Conservation (phyloP, 2,329 filamentous ascomycete genomes). For the Talaromyces atroroseus region DNA sequence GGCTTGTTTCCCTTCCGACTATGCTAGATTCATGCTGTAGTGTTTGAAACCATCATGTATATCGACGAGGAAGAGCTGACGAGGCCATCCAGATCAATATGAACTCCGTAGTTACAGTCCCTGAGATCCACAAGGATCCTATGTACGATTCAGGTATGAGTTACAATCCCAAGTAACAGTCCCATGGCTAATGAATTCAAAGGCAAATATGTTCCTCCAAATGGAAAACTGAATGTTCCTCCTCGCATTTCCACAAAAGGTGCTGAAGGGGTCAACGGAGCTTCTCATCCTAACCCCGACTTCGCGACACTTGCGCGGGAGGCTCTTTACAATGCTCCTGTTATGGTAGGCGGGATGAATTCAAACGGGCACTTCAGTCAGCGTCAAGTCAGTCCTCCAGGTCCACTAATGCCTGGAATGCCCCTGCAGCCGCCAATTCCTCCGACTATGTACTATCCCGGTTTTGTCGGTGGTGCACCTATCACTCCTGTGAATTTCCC, state of each 20-base stretch:
- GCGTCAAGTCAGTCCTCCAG: conserved; percentile 24
- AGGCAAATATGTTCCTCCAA: conserved; percentile 13
- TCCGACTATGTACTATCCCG: conserved; percentile 36
- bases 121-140: conserved; percentile 11
- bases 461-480: conserved; percentile 26
- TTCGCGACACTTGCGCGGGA: conserved; percentile 29
- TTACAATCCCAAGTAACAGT: background rate
- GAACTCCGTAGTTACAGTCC: conserved; percentile 7
- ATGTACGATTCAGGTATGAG: conserved; percentile 10
- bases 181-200: background rate
- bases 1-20: background rate
- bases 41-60: background rate
- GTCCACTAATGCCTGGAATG: conserved; percentile 14
- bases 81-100: conserved; percentile 5
- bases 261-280: conserved; percentile 7
- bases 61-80: background rate
- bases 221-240: conserved; percentile 13
- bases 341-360: conserved; percentile 28
- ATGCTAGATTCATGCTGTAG: background rate
- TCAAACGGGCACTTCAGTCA: conserved; percentile 26
- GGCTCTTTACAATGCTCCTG: conserved; percentile 14
- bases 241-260: conserved; percentile 9
- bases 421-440: conserved; percentile 15
- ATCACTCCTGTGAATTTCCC: conserved; percentile 28
- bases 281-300: conserved; percentile 19